phyloP scores from a whole-genome alignment of 2,329 filamentous ascomycete genomes.

The Exophiala sideris region DNA sequence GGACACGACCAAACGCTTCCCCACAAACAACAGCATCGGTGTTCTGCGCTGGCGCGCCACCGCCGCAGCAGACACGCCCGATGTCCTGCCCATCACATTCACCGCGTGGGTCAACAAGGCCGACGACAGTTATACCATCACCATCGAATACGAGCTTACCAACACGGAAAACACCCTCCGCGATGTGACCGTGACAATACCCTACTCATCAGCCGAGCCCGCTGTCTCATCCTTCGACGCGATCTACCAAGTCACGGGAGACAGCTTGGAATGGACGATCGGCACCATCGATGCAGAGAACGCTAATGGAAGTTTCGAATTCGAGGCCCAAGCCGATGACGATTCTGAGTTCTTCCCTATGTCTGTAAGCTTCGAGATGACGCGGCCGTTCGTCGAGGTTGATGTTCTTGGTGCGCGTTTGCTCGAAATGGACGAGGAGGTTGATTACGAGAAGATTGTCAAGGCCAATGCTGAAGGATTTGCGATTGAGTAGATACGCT shows the following conservation, averaged over 20 bases:
- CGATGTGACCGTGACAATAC: slow-evolving; percentile 84
- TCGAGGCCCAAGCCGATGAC: slow-evolving; percentile 81
- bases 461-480: slow-evolving; percentile 45
- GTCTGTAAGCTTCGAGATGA: slow-evolving; percentile 84
- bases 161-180: slow-evolving; percentile 67
- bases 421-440: slow-evolving; percentile 44
- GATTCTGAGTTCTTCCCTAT: slow-evolving; percentile 98
- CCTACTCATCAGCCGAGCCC: slow-evolving; percentile 80
- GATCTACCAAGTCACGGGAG: slow-evolving; percentile 87
- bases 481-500: slow-evolving; percentile 40
- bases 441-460: slow-evolving; percentile 45
- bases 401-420: slow-evolving; percentile 62
- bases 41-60: slow-evolving; percentile 90
- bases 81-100: slow-evolving; percentile 86
- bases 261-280: slow-evolving; percentile 91
- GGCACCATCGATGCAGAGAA: slow-evolving; percentile 81
- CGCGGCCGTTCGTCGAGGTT: slow-evolving; percentile 81
- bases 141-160: slow-evolving; percentile 91
- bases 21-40: slow-evolving; percentile 87
- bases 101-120: slow-evolving; percentile 97
- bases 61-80: slow-evolving; percentile 74
- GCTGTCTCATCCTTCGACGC: slow-evolving; percentile 90
- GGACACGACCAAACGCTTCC: slow-evolving; percentile 84
- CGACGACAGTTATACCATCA: slow-evolving; percentile 79
- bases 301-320: slow-evolving; percentile 84